A percentile compares a stretch with the other conserved stretches of the same genome.
Conservation (phyloP, 257 asterid species). For the Handroanthus guayacan region DNA sequence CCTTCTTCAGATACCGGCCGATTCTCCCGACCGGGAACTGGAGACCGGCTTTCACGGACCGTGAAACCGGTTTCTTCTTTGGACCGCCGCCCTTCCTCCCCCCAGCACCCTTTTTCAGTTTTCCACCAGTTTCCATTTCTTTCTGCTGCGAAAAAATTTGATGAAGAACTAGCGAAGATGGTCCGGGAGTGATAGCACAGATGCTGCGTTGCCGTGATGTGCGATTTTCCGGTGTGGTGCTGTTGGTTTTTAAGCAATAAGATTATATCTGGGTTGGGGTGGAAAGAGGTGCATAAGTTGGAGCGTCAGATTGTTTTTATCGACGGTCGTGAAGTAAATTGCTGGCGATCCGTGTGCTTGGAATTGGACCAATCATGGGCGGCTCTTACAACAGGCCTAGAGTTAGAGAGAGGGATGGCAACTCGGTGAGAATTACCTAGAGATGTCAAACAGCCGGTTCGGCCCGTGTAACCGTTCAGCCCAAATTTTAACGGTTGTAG, state of each 20-base stretch:
- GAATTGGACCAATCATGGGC: conserved; percentile 31
- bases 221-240: conserved; percentile 8
- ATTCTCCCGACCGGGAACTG: conserved; percentile 67
- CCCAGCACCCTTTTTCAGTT: conserved; percentile 58
- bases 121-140: conserved; percentile 43
- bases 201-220: background rate
- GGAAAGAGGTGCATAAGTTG: conserved; percentile 7
- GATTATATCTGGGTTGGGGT: conserved; percentile 29
- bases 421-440: background rate
- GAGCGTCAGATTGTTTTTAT: conserved; percentile 42
- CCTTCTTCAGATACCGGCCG: conserved; percentile 57
- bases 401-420: background rate
- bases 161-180: background rate
- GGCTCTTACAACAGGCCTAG: background rate
- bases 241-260: conserved; percentile 25
- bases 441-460: no score
- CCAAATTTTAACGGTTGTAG: no score
- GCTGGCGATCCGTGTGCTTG: conserved; percentile 35
- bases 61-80: conserved; percentile 59
- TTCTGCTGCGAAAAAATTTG: background rate
- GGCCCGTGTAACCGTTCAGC: no score
- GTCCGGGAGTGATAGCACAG: background rate
- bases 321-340: conserved; percentile 25
- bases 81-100: conserved; percentile 66
- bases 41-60: conserved; percentile 63